Base-by-base conservation (phyloP, 257 asterid species). In the Przewalskia tangutica region DNA sequence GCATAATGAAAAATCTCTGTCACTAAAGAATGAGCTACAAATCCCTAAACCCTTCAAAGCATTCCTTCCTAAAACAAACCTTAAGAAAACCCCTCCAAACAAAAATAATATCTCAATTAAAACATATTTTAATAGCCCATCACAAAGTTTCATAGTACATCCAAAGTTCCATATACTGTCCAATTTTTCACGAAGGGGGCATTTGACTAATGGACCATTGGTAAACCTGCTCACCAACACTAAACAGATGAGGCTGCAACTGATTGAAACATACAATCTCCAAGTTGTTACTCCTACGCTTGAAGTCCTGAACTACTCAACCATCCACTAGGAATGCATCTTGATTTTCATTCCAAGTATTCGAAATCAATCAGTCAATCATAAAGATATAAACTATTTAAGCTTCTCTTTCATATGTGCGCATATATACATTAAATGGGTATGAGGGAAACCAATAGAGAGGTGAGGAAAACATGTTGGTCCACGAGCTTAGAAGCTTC, bases 1-100 rank as follows among this genome's bases (percentile, higher is more conserved):
- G 95, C 94, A 81, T 92, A 95, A 90, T 93, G 97, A 12, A 89
- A 42, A 81, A 91, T 65, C 13, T 34, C 2, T 3, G 6, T 64
- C 46, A 34, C 73, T 65, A 34, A n/a, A 65, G 73, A 65, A 65
- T 65, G 48, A 34, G 7, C 73, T 34, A 65, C 23, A 34, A 34
- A 1, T 34, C 0, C 20, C 3, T 34, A 34, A 65, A 65, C 73
- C 73, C 3, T 65, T 65, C 0, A 3, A 65, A 34, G 48, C 3
- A 34, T 7, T 34, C 36, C 48, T 34, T 34, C 48, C 48, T 23
- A 14, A 65, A 32, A 64, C 20, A 64, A 64, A 64, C 46, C 46
- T 64, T 64, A 0, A 32, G 32, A 12, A 1, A 64, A 64, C 0
- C 11, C 16, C 46, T 1, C 46, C 71, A 64, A 64, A 64, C 71